Conservation (phyloP, 2,329 filamentous ascomycete genomes). For the Fusarium subglutinans region DNA sequence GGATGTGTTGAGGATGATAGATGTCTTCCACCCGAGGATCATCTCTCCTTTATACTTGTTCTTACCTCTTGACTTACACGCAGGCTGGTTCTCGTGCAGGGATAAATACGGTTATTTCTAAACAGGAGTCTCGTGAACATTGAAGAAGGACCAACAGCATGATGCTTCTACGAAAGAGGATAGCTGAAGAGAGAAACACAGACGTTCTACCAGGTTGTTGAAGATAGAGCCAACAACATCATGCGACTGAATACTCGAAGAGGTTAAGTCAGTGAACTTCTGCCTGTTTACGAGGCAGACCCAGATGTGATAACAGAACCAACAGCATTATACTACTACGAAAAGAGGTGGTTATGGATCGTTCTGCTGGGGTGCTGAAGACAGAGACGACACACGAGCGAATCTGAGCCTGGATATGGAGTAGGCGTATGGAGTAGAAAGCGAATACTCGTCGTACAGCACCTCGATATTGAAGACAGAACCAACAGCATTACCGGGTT, state of each 20-base stretch:
- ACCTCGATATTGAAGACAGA: not conserved
- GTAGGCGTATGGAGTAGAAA: not conserved
- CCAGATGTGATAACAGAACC: not conserved
- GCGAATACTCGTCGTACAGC: not conserved
- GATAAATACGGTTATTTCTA: not conserved
- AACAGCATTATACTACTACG: not conserved
- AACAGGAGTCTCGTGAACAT: not conserved
- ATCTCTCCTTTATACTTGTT: not conserved
- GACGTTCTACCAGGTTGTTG: not conserved
- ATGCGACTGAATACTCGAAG: not conserved
- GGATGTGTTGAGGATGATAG: not conserved
- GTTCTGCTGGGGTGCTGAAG: not conserved
- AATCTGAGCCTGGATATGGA: not conserved
- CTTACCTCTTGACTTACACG: not conserved
- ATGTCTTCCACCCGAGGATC: not conserved
- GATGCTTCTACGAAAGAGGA: not conserved
- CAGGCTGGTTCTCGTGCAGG: not conserved
- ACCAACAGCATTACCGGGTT: not conserved
- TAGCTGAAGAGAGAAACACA: not conserved
- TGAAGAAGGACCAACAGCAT: not conserved
- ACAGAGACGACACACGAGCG: not conserved
- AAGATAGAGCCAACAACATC: not conserved
- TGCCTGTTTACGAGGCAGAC: too few relatives aligned
- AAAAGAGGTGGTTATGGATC: not conserved
- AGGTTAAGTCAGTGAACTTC: not conserved